phyloP scores from a whole-genome alignment of 495 filamentous ascomycete species.

The Annulohypoxylon stygium region DNA sequence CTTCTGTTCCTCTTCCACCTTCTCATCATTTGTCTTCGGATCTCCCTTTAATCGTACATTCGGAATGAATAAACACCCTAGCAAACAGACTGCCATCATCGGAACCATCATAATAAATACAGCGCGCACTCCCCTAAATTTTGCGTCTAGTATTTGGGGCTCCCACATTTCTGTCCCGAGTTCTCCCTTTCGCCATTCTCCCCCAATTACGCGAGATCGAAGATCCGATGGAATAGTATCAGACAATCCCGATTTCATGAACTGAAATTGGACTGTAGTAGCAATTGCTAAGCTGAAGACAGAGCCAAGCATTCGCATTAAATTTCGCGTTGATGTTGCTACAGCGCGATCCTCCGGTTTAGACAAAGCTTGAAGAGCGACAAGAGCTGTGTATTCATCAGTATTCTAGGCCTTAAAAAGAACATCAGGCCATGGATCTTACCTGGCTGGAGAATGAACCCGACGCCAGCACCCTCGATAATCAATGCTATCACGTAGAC shows the following conservation, averaged over 20 bases:
- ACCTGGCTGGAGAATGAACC: constrained; percentile 16
- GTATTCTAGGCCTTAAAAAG: neutral
- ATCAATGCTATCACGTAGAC: constrained; percentile 9
- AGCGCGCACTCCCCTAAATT: constrained; percentile 3
- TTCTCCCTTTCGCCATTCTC: constrained; percentile 8
- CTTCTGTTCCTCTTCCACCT: neutral
- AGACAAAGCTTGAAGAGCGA: constrained; percentile 12
- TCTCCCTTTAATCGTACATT: constrained; percentile 11
- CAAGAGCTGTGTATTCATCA: neutral
- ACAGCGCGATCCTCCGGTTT: constrained; percentile 7
- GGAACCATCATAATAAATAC: constrained; percentile 21
- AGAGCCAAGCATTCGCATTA: constrained; percentile 15
- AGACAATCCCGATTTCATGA: constrained; percentile 9
- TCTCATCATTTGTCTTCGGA: neutral
- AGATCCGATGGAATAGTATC: constrained; percentile 1
- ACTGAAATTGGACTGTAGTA: constrained; percentile 12
- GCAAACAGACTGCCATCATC: constrained; percentile 2
- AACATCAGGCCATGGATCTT: neutral
- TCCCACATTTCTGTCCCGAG: neutral
- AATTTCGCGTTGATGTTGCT: constrained; percentile 14
- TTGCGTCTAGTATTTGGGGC: constrained; percentile 10
- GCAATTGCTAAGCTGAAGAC: constrained; percentile 11
- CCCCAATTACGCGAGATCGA: constrained; percentile 3
- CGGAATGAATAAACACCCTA: constrained; percentile 7
- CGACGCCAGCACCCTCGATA: constrained; percentile 9